Conservation (phyloP, 208 protist species). For the Novymonas esmeraldas region DNA sequence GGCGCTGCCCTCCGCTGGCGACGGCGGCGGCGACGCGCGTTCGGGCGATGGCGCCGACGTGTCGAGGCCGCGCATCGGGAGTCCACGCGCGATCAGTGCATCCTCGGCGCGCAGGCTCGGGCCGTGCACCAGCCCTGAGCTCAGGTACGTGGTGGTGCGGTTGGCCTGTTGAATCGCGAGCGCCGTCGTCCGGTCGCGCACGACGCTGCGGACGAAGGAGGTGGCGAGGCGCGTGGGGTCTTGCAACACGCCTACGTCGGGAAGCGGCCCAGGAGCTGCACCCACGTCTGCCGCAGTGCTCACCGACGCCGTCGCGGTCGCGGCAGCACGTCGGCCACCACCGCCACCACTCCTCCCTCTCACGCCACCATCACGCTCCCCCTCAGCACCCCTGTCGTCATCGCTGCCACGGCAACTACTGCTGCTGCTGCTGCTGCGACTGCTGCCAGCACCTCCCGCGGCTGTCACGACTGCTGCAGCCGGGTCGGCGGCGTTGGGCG, state of each 20-base stretch:
- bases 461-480: too few species aligned
- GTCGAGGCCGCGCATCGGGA: not conserved
- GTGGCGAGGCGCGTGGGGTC: constrained; percentile 47
- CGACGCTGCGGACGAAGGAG: constrained; percentile 55
- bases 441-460: too few species aligned
- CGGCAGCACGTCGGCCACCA: constrained; percentile 5
- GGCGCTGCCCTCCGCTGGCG: not conserved
- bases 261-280: not conserved
- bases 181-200: constrained; percentile 55
- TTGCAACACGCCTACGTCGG: constrained; percentile 37
- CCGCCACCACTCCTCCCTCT: not conserved
- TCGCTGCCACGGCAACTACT: too few species aligned
- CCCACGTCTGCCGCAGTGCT: not conserved
- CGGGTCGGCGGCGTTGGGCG: too few species aligned
- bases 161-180: constrained; percentile 75
- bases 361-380: not conserved
- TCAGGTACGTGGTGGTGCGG: constrained; percentile 77
- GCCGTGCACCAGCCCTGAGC: constrained; percentile 51
- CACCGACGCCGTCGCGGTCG: not conserved
- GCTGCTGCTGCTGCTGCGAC: too few species aligned
- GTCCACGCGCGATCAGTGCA: constrained; percentile 1
- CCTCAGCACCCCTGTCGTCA: not conserved
- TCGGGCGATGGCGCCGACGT: not conserved
- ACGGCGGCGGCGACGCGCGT: not conserved
- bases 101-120: constrained; percentile 24